Conservation (phyloP, 192 early-diverging fungal genomes). For the Backusella sp. region DNA sequence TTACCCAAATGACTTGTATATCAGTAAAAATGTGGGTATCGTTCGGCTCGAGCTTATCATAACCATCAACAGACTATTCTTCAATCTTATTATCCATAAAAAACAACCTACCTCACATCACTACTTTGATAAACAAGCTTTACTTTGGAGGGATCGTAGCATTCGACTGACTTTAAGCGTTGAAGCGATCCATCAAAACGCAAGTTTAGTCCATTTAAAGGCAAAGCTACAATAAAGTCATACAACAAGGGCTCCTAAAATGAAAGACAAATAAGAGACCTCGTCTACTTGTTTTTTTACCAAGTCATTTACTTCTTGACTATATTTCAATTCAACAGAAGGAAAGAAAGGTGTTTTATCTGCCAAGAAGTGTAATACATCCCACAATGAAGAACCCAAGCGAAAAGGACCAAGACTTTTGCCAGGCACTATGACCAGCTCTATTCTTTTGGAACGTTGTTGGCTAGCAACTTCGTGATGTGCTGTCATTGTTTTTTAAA, state of each 20-base stretch:
- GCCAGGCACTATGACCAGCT: slow-evolving; percentile 51
- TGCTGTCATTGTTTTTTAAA: slow-evolving; percentile 6
- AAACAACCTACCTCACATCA: slow-evolving; percentile 35
- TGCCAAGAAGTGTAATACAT: slow-evolving; percentile 52
- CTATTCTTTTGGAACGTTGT: slow-evolving; percentile 33
- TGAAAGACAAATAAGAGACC: neutral
- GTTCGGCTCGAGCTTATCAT: slow-evolving; percentile 51
- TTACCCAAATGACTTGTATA: slow-evolving; percentile 74
- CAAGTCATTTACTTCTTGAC: slow-evolving; percentile 47
- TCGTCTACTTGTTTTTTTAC: no score
- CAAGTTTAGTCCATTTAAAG: slow-evolving; percentile 12
- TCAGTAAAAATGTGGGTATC: slow-evolving; percentile 62
- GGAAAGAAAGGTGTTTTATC: slow-evolving; percentile 51
- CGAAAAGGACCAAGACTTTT: slow-evolving; percentile 56
- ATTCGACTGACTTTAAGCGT: slow-evolving; percentile 53
- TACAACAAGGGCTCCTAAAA: slow-evolving; percentile 14
- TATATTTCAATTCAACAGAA: slow-evolving; percentile 62
- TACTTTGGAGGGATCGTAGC: slow-evolving; percentile 52
- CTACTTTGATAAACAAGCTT: slow-evolving; percentile 20
- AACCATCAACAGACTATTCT: neutral
- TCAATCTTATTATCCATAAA: slow-evolving; percentile 18
- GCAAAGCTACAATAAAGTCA: slow-evolving; percentile 16
- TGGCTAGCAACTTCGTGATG: neutral
- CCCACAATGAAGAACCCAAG: slow-evolving; percentile 61
- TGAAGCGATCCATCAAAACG: slow-evolving; percentile 21